Conservation (phyloP, 2,329 filamentous ascomycete genomes). For the Epichloe sibirici region DNA sequence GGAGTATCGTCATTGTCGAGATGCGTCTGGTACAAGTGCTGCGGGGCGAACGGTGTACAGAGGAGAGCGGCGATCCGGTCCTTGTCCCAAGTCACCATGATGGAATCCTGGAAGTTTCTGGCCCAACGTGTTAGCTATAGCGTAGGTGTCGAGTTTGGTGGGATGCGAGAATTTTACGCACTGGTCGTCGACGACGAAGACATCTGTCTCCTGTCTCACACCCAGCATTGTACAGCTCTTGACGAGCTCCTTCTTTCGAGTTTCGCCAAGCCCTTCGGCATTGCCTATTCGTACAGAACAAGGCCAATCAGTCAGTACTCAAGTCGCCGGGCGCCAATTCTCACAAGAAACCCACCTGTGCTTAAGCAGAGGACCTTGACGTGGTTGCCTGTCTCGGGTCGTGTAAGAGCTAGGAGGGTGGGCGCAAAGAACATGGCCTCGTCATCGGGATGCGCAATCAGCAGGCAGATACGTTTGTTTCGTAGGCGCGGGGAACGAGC, state of each 20-base stretch:
- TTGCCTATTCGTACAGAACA: slow-evolving; percentile 41
- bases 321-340: neutral
- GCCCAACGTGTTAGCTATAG: too few species aligned
- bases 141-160: too few species aligned
- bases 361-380: slow-evolving; percentile 90
- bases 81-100: slow-evolving; percentile 67
- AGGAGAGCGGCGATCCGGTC: slow-evolving; percentile 59
- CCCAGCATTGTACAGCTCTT: slow-evolving; percentile 71
- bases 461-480: slow-evolving; percentile 77
- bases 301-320: neutral
- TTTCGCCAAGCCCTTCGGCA: slow-evolving; percentile 76
- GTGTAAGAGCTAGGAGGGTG: slow-evolving; percentile 71
- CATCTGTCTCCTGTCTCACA: slow-evolving; percentile 60
- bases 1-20: slow-evolving; percentile 23
- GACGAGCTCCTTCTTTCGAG: slow-evolving; percentile 69
- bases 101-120: slow-evolving; percentile 72
- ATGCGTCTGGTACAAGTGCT: slow-evolving; percentile 28
- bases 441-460: slow-evolving; percentile 96
- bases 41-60: slow-evolving; percentile 60
- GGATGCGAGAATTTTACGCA: slow-evolving; percentile 21
- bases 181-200: slow-evolving; percentile 74
- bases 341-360: slow-evolving; percentile 42
- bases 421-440: slow-evolving; percentile 99
- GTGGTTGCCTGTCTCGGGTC: slow-evolving; percentile 71
- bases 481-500: slow-evolving; percentile 52